These are phyloP conservation scores for Cucumis cinereus DNA, from an alignment of 306 rosid species.

Conservation along the genomic window DNA sequence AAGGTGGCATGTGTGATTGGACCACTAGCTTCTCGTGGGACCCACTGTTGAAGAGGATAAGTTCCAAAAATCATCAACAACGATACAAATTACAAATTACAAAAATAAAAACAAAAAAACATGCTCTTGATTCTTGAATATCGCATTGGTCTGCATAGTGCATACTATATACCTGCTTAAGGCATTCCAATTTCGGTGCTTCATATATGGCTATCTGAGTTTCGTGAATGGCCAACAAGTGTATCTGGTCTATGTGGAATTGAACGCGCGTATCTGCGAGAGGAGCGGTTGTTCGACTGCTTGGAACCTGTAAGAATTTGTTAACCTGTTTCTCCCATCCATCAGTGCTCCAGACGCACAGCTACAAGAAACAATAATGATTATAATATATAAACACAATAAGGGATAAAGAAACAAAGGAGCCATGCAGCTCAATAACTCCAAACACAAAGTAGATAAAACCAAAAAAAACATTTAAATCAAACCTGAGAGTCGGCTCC, in stretches of 20 bases:
- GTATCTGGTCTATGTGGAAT: slow-evolving; percentile 85
- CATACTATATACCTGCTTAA: slow-evolving; percentile 57
- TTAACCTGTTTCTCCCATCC: slow-evolving; percentile 88
- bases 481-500: slow-evolving; percentile 99
- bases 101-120: neutral
- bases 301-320: slow-evolving; percentile 61
- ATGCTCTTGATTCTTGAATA: neutral
- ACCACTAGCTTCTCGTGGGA: slow-evolving; percentile 73
- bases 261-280: slow-evolving; percentile 86
- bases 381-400: neutral
- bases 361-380: slow-evolving; percentile 30
- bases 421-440: neutral
- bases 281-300: slow-evolving; percentile 60
- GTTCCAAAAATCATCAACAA: neutral
- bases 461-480: neutral
- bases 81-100: neutral
- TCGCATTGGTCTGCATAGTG: neutral
- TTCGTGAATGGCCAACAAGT: slow-evolving; percentile 84
- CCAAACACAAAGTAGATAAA: neutral
- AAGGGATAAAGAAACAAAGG: neutral
- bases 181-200: slow-evolving; percentile 85
- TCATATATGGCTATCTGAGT: slow-evolving; percentile 88
- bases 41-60: slow-evolving; percentile 33
- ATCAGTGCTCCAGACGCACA: slow-evolving; percentile 94
- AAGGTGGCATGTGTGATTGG: slow-evolving; percentile 91